phyloP scores from a whole-genome alignment of 371 early-diverging fungal species.

The Mortierella sp. region DNA sequence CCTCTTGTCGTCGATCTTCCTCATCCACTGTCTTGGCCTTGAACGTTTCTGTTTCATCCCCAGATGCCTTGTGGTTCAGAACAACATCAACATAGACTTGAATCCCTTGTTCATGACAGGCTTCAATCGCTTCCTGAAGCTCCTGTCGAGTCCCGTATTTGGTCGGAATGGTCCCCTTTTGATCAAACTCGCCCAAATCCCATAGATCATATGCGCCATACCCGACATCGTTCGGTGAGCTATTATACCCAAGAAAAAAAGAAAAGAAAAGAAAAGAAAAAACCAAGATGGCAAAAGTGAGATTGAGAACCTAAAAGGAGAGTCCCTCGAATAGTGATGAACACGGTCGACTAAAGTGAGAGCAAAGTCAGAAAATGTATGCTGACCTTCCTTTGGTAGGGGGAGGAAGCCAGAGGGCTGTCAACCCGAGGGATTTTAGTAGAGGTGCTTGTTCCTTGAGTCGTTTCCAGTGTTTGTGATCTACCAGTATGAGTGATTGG shows the following conservation, averaged over 20 bases:
- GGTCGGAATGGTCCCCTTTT: constrained; percentile 52
- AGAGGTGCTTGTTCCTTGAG: constrained; percentile 36
- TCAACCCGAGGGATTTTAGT: constrained; percentile 27
- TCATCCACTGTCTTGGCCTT: constrained; percentile 48
- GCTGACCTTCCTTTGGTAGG: constrained; percentile 33
- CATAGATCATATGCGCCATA: constrained; percentile 56
- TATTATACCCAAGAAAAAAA: neutral
- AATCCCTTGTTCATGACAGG: constrained; percentile 41
- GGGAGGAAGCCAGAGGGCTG: constrained; percentile 33
- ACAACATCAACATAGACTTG: constrained; percentile 52
- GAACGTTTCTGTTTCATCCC: constrained; percentile 54
- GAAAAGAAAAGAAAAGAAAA: neutral
- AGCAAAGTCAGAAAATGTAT: neutral
- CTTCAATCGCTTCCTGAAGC: constrained; percentile 45
- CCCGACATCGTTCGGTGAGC: constrained; percentile 45
- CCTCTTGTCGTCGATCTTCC: constrained; percentile 45
- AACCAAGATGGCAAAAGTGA: neutral
- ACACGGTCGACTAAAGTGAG: neutral
- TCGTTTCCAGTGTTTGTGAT: constrained; percentile 40
- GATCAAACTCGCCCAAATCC: constrained; percentile 59
- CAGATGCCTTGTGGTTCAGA: constrained; percentile 53
- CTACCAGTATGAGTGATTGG: too few species aligned
- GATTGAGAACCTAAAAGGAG: neutral
- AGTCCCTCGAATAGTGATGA: neutral
- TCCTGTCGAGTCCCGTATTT: constrained; percentile 57